These are phyloP conservation scores for Parascedosporium putredinis DNA, from an alignment of 2,329 filamentous ascomycete genomes.

Conservation along the genomic window DNA sequence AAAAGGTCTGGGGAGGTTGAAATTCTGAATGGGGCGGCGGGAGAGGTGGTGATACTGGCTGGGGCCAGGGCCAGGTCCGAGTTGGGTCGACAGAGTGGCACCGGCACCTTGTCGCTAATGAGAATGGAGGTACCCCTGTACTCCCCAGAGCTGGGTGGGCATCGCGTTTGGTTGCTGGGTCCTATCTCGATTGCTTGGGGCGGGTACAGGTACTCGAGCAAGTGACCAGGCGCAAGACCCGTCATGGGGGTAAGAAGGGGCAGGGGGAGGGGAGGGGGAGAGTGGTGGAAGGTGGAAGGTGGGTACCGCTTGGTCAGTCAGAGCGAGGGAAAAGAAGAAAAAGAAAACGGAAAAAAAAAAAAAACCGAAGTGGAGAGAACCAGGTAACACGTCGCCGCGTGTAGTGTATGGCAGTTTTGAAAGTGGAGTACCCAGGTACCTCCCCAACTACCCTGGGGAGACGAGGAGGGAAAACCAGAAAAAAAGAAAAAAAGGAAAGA, in stretches of 20 bases:
- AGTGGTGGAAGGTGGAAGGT: too few species aligned
- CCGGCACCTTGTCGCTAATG: neutral
- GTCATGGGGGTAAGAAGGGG: neutral
- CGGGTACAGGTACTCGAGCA: neutral
- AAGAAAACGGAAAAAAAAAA: too few species aligned
- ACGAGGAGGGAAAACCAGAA: too few species aligned
- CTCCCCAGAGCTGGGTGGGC: neutral
- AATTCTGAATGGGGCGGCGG: neutral
- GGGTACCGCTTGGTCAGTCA: too few species aligned
- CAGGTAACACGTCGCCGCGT: too few species aligned
- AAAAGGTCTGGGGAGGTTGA: neutral
- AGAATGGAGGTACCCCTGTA: neutral
- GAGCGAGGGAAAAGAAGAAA: too few species aligned
- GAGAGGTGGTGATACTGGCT: neutral
- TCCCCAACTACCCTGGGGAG: too few species aligned
- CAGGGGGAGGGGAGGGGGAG: neutral
- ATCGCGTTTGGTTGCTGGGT: neutral
- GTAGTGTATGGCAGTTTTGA: too few species aligned
- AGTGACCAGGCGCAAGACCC: neutral
- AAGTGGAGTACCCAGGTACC: too few species aligned
- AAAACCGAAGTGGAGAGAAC: too few species aligned
- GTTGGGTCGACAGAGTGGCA: neutral
- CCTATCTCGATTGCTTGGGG: too few species aligned
- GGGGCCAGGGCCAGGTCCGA: neutral
- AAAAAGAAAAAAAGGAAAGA: too few species aligned